These are phyloP conservation scores for Gilbertella persicaria DNA, from an alignment of 371 early-diverging fungal genomes.

Conservation along the genomic window DNA sequence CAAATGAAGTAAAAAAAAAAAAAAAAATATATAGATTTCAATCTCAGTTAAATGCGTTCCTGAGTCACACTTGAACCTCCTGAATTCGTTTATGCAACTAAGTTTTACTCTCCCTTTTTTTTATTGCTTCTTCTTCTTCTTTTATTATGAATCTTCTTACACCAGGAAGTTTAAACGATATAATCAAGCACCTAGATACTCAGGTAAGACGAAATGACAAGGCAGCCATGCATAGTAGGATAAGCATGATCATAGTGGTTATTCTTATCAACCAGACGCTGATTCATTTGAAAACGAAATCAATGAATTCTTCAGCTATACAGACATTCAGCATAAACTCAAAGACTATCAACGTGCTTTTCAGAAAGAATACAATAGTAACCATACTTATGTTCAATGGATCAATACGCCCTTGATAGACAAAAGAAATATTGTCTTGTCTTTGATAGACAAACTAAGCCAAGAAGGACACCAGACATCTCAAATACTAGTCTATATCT, in stretches of 20 bases:
- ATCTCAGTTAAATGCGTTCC: no score
- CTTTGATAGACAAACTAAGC: neutral
- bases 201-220: no score
- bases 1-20: no score
- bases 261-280: conserved; percentile 61
- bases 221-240: no score
- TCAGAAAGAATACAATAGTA: conserved; percentile 16
- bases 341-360: conserved; percentile 47
- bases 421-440: neutral
- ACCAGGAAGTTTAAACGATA: no score
- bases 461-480: conserved; percentile 18
- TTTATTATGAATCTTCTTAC: no score
- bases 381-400: neutral
- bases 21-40: no score
- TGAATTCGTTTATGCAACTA: no score
- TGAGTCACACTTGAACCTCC: no score
- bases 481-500: conserved; percentile 55
- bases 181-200: no score
- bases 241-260: conserved; percentile 60
- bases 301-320: conserved; percentile 75
- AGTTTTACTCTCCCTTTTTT: no score
- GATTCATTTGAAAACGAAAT: conserved; percentile 64
- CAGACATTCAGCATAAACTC: conserved; percentile 54
- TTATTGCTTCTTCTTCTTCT: no score
- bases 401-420: neutral